These are phyloP conservation scores for Gastrodia elata DNA, from an alignment of 106 monocot species.

Conservation along the genomic window DNA sequence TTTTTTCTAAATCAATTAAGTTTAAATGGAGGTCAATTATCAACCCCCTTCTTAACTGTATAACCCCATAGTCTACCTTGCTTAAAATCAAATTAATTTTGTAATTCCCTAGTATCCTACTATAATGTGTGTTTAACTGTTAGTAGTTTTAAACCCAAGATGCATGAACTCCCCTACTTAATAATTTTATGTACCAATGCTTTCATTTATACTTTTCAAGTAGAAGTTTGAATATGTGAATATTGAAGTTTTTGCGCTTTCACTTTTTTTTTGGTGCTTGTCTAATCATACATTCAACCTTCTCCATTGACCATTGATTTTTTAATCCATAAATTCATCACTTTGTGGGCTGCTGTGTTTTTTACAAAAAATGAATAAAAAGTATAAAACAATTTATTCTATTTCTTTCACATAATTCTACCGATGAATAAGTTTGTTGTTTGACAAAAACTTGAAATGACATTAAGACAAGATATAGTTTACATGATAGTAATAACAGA, in stretches of 20 bases:
- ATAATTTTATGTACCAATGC: background rate
- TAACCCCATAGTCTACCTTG: too few relatives aligned
- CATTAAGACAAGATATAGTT: background rate
- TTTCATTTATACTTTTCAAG: background rate
- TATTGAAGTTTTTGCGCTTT: background rate
- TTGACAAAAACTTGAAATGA: background rate
- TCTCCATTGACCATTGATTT: background rate
- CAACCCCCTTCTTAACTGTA: too few relatives aligned
- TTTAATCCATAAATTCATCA: background rate
- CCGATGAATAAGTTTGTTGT: background rate
- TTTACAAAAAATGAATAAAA: too few relatives aligned
- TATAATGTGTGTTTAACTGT: too few relatives aligned
- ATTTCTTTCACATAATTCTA: background rate
- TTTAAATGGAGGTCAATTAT: too few relatives aligned
- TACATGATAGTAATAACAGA: background rate
- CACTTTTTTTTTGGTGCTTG: too few relatives aligned
- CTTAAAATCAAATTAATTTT: too few relatives aligned
- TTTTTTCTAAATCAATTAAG: too few relatives aligned
- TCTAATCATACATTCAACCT: too few relatives aligned
- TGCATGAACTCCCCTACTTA: background rate
- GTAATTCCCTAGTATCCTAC: too few relatives aligned
- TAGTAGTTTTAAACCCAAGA: too few relatives aligned
- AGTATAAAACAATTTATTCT: too few relatives aligned
- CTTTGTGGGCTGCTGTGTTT: background rate
- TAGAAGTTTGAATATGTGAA: background rate